phyloP scores from a whole-genome alignment of 129 eudicot genomes.

The Mikania micrantha region DNA sequence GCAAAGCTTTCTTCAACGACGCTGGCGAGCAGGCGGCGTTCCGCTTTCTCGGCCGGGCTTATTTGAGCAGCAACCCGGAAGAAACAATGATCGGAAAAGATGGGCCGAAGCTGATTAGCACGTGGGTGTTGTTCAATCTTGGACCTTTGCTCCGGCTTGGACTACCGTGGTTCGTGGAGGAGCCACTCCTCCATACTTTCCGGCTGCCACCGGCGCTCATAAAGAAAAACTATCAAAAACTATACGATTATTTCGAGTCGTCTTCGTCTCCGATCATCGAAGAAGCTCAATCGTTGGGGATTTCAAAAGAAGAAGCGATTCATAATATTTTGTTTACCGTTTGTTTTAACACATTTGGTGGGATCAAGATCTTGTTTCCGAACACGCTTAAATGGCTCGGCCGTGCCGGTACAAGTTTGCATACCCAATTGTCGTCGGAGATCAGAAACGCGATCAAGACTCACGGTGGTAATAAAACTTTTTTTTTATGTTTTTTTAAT shows the following conservation, averaged over 20 bases:
- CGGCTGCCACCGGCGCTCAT: slow-evolving; percentile 53
- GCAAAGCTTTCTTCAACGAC: slow-evolving; percentile 55
- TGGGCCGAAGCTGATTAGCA: slow-evolving; percentile 51
- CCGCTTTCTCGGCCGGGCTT: slow-evolving; percentile 54
- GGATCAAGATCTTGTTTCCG: slow-evolving; percentile 73
- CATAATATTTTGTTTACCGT: slow-evolving; percentile 71
- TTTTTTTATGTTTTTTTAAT: too few species aligned
- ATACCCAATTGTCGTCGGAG: slow-evolving; percentile 54
- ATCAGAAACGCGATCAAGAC: slow-evolving; percentile 54
- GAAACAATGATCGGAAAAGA: slow-evolving; percentile 52
- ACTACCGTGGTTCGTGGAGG: slow-evolving; percentile 58
- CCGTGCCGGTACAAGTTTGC: slow-evolving; percentile 61
- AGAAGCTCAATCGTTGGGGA: slow-evolving; percentile 43
- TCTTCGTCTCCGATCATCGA: slow-evolving; percentile 36
- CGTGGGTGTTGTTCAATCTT: slow-evolving; percentile 73
- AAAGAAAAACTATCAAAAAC: slow-evolving; percentile 48
- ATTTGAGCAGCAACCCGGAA: slow-evolving; percentile 46
- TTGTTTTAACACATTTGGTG: slow-evolving; percentile 87
- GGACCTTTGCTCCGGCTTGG: slow-evolving; percentile 63
- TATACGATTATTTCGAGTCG: slow-evolving; percentile 59
- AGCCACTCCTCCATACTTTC: slow-evolving; percentile 47
- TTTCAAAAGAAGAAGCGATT: slow-evolving; percentile 61
- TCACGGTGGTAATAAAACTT: too few species aligned
- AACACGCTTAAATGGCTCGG: slow-evolving; percentile 75
- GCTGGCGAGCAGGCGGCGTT: slow-evolving; percentile 68